These are phyloP conservation scores for Hericium coralloides DNA, from an alignment of 768 basidiomycete genomes.

Conservation along the genomic window DNA sequence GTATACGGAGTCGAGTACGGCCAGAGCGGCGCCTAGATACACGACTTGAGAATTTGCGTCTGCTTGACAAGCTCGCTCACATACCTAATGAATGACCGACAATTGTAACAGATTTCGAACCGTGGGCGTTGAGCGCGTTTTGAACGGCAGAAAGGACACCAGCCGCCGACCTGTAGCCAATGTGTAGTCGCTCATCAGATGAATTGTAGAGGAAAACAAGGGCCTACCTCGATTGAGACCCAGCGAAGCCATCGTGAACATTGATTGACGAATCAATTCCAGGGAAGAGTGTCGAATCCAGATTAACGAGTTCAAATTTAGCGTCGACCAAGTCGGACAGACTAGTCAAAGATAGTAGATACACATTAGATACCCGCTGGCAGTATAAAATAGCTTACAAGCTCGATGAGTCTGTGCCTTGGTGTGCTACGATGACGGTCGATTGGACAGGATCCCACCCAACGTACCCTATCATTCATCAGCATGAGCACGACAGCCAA, in stretches of 20 bases:
- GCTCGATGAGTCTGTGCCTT: constrained; percentile 48
- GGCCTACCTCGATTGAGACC: constrained; percentile 33
- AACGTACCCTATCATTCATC: constrained; percentile 19
- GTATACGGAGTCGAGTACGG: constrained; percentile 20
- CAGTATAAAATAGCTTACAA: constrained; percentile 27
- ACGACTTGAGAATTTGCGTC: neutral
- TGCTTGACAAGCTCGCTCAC: constrained; percentile 4
- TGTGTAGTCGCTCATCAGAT: constrained; percentile 17
- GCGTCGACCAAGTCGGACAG: constrained; percentile 40
- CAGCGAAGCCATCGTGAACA: constrained; percentile 45
- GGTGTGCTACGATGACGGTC: constrained; percentile 46
- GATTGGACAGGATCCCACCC: constrained; percentile 43
- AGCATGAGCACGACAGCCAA: neutral
- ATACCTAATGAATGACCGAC: constrained; percentile 27
- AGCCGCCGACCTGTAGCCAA: constrained; percentile 30
- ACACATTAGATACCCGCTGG: neutral
- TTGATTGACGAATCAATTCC: constrained; percentile 32
- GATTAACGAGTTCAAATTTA: constrained; percentile 23
- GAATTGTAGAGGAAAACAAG: constrained; percentile 8
- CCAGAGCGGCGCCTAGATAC: constrained; percentile 14
- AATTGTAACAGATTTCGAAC: constrained; percentile 32
- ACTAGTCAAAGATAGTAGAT: constrained; percentile 17
- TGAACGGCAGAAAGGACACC: constrained; percentile 30
- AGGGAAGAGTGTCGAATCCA: constrained; percentile 44
- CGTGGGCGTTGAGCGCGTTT: constrained; percentile 24